These are phyloP conservation scores for Daldinia sp. DNA, from an alignment of 2,329 filamentous ascomycete species.

Conservation along the genomic window DNA sequence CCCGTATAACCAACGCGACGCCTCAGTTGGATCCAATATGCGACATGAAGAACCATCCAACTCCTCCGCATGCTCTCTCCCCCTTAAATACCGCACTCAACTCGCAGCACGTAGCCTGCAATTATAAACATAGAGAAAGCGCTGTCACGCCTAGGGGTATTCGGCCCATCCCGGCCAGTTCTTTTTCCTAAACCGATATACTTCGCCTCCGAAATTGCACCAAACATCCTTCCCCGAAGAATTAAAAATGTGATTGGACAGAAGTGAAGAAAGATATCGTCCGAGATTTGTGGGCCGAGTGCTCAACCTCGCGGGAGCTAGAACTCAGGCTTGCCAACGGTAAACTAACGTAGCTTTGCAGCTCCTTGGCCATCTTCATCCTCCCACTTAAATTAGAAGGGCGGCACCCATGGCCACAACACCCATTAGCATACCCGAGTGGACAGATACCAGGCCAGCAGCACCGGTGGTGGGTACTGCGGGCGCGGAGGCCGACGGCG, in stretches of 20 bases:
- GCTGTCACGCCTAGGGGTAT: conserved; percentile 29
- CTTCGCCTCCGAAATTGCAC: conserved; percentile 8
- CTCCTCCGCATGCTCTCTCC: conserved; percentile 34
- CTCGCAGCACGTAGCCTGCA: conserved; percentile 19
- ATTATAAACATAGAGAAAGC: conserved; percentile 39
- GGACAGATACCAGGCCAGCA: conserved; percentile 37
- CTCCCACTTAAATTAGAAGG: conserved; percentile 37
- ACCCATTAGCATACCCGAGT: conserved; percentile 42
- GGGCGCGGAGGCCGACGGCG: conserved; percentile 25
- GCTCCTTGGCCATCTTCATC: neutral
- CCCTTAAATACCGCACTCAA: conserved; percentile 22
- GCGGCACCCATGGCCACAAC: conserved; percentile 42
- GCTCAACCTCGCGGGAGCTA: neutral
- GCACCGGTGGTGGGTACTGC: conserved; percentile 36
- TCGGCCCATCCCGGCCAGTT: conserved; percentile 19
- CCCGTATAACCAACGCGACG: conserved; percentile 20
- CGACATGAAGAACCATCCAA: conserved; percentile 38
- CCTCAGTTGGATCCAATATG: conserved; percentile 27
- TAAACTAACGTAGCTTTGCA: neutral
- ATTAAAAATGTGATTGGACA: conserved; percentile 31
- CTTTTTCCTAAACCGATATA: conserved; percentile 12
- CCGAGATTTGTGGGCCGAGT: neutral
- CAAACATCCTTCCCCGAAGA: conserved; percentile 37
- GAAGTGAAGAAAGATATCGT: conserved; percentile 22
- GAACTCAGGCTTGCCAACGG: neutral